Evolutionary conservation across 768 basidiomycete species (phyloP).

Genomic region (Termitomyces sp.): DNA sequence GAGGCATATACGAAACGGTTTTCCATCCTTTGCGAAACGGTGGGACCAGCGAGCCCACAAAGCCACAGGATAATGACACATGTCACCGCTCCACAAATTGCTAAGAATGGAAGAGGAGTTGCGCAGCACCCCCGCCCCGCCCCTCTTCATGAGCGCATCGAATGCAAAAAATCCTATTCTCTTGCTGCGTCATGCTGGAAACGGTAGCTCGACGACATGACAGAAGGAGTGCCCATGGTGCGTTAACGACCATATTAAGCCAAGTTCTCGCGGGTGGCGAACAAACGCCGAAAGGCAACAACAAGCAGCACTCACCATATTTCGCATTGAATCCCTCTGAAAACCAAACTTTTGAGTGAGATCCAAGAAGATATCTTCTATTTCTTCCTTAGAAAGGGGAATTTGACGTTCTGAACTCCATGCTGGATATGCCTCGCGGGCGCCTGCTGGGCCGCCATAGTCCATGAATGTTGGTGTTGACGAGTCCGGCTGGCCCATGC

Average conservation of each 20-base stretch:
- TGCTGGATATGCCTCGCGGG: slow-evolving; percentile 86
- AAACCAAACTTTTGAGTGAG: slow-evolving; percentile 99
- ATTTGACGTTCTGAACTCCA: slow-evolving; percentile 92
- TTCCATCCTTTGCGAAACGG: background rate
- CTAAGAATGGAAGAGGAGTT: slow-evolving; percentile 5
- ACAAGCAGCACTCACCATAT: slow-evolving; percentile 59
- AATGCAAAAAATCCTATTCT: background rate
- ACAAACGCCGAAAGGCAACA: slow-evolving; percentile 1
- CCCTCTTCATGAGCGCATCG: background rate
- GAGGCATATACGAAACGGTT: background rate
- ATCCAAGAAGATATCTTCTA: slow-evolving; percentile 97
- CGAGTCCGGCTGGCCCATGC: slow-evolving; percentile 58
- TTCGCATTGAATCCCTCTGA: slow-evolving; percentile 91
- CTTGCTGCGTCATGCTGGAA: background rate
- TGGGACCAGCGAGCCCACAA: background rate
- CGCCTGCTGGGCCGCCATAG: slow-evolving; percentile 46
- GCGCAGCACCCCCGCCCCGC: background rate
- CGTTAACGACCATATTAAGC: slow-evolving; percentile 1
- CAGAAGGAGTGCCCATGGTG: slow-evolving; percentile 5
- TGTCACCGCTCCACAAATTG: background rate
- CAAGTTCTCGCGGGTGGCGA: slow-evolving; percentile 10
- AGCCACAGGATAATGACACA: background rate
- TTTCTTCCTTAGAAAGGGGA: slow-evolving; percentile 98
- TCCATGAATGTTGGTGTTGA: slow-evolving; percentile 73
- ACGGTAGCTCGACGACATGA: background rate